These are phyloP conservation scores for Narthecium ossifragum DNA, from an alignment of 106 monocot genomes.

Conservation along the genomic window DNA sequence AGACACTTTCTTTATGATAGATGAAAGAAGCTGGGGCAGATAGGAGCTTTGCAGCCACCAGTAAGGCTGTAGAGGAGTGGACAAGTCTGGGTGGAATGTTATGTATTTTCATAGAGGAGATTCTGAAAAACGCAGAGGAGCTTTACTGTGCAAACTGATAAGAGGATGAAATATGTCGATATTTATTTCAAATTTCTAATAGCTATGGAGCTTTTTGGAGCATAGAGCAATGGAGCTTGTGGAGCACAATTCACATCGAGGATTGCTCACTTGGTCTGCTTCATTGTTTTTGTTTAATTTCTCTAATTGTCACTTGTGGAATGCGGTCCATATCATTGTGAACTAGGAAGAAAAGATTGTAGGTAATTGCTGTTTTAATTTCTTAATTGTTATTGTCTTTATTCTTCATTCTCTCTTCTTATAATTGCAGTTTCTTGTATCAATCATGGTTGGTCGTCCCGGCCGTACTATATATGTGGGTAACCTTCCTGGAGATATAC, in stretches of 20 bases:
- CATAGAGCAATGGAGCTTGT: conserved; percentile 58
- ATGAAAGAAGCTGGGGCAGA: conserved; percentile 47
- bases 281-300: conserved; percentile 29
- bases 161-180: conserved; percentile 31
- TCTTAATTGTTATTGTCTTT: too few species aligned
- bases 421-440: neutral
- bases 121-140: conserved; percentile 31
- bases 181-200: conserved; percentile 34
- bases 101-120: conserved; percentile 29
- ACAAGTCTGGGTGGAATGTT: conserved; percentile 40
- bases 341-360: too few species aligned
- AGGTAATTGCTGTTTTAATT: too few species aligned
- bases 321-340: neutral
- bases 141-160: conserved; percentile 27
- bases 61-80: conserved; percentile 43
- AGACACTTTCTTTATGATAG: conserved; percentile 56
- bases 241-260: conserved; percentile 48
- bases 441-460: conserved; percentile 56
- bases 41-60: conserved; percentile 57
- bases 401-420: neutral
- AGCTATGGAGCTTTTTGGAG: conserved; percentile 49
- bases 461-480: conserved; percentile 81
- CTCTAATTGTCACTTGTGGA: neutral
- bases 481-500: conserved; percentile 74
- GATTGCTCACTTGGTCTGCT: conserved; percentile 54